Conservation (phyloP, 1,284 basidiomycete species). For the Pseudozyma tsukubaensis region DNA sequence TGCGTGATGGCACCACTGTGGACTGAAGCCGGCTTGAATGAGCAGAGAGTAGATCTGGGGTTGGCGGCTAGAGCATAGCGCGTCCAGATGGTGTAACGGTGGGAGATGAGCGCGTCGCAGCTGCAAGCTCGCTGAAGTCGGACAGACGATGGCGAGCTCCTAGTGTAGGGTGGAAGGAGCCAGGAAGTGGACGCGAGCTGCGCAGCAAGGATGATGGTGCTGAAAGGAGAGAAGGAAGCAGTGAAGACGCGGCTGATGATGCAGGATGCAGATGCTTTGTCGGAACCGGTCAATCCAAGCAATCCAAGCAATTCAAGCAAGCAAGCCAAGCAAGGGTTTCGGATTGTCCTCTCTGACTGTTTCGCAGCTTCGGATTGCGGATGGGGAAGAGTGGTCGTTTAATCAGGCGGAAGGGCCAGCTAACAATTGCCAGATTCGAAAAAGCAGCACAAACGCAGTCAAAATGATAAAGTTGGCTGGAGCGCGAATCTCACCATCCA, state of each 20-base stretch:
- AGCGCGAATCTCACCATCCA: background rate
- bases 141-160: background rate
- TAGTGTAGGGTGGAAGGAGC: background rate
- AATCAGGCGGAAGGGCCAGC: background rate
- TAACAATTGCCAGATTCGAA: too few relatives aligned
- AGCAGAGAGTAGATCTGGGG: too few relatives aligned
- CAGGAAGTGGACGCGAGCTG: background rate
- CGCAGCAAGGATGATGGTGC: background rate
- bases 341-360: too few relatives aligned
- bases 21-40: too few relatives aligned
- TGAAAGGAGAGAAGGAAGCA: constrained; percentile 3
- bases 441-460: background rate
- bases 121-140: background rate
- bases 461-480: background rate
- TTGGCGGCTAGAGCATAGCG: too few relatives aligned
- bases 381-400: background rate
- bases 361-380: too few relatives aligned
- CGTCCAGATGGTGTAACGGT: too few relatives aligned
- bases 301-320: background rate
- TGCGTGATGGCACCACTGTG: too few relatives aligned
- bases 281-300: constrained; percentile 8
- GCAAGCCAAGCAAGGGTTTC: too few relatives aligned
- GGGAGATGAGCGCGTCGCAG: background rate
- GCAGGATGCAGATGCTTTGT: background rate
- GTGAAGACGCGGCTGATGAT: too few relatives aligned